Evolutionary conservation across 1,139 yeast genomes (phyloP), one percentile per base, ranked within the genome.

Genomic region (Meyerozyma athensensis): DNA sequence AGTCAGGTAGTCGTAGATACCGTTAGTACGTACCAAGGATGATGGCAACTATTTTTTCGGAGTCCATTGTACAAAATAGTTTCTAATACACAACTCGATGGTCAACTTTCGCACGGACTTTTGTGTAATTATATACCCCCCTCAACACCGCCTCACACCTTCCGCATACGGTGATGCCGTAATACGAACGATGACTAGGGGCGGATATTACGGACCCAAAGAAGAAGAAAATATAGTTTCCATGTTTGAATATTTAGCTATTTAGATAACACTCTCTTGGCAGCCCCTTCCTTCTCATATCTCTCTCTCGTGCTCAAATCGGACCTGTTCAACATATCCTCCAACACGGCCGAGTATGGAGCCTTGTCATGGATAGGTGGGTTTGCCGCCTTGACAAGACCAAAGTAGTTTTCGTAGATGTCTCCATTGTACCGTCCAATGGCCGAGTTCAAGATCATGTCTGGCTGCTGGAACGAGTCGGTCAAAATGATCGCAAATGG

Each of bases 391-490:
- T 75, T 75, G 43, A 77, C 78, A 36, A 61, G 60, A 24, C 53
- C 58, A 55, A 78, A 79, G 61, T 89, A 89, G 61, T 86, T 79
- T 59, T 81, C 81, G 68, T 89, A 90, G 40, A 86, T 81, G 58
- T 89, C 83, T 47, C 97, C 97, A 53, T 86, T 81, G 61, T 76
- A 84, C 51, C 71, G 74, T 44, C 97, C 97, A 45, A 90, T 74
- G 22, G 96, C 82, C 2, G 97, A 78, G 64, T 89, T 86, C 58
- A 90, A 74, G 64, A 84, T 76, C 66, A 77, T 85, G 63, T 90
- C 97, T 23, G 90, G 78, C 54, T 84, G 74, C 65, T 83, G 81
- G 74, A 90, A 90, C 6, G 96, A 76, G 63, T 90, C 97, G n/a
- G 95, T 85, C 50, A 86, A 71, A 13, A 86, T 86, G 56, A 87